Evolutionary conservation across 805 yeast genomes (phyloP).

Genomic region (Zygosaccharomyces rouxii): DNA sequence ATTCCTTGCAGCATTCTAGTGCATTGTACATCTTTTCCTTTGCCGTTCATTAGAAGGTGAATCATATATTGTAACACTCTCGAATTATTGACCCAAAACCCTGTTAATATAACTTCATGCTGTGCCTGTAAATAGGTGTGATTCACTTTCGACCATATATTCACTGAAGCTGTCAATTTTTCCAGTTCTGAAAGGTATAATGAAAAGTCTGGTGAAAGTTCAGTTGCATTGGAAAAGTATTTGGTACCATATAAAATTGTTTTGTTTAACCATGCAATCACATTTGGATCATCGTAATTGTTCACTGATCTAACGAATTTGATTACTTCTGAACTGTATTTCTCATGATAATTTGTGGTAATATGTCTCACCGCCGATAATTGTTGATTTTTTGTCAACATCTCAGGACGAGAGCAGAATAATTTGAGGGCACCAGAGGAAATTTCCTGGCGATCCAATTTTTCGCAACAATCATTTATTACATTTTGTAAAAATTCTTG

Average conservation of each 20-base stretch:
- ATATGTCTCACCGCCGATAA: constrained; percentile 26
- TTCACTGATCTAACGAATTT: constrained; percentile 20
- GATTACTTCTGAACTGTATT: constrained; percentile 32
- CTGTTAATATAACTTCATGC: constrained; percentile 53
- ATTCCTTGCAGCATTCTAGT: constrained; percentile 60
- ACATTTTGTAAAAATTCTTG: constrained; percentile 18
- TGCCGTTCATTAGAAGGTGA: constrained; percentile 38
- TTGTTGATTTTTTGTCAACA: constrained; percentile 24
- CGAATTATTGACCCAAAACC: constrained; percentile 43
- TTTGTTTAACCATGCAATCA: constrained; percentile 51
- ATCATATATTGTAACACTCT: constrained; percentile 45
- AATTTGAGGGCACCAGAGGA: constrained; percentile 10
- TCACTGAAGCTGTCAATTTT: constrained; percentile 27
- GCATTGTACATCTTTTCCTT: constrained; percentile 38
- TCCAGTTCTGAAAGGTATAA: constrained; percentile 36
- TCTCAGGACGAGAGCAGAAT: constrained; percentile 7
- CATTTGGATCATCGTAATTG: constrained; percentile 17
- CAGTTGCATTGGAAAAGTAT: constrained; percentile 48
- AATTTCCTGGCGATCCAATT: constrained; percentile 9
- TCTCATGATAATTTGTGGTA: constrained; percentile 26
- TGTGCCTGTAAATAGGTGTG: constrained; percentile 53
- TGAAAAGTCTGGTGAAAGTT: constrained; percentile 28
- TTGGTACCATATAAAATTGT: constrained; percentile 59
- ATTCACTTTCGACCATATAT: constrained; percentile 43
- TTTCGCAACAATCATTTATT: constrained; percentile 8